Percentiles rank a stretch among this genome's conserved stretches.
These are phyloP conservation scores for Xylaria flabelliformis DNA, from an alignment of 495 filamentous ascomycete species.

Conservation along the genomic window DNA sequence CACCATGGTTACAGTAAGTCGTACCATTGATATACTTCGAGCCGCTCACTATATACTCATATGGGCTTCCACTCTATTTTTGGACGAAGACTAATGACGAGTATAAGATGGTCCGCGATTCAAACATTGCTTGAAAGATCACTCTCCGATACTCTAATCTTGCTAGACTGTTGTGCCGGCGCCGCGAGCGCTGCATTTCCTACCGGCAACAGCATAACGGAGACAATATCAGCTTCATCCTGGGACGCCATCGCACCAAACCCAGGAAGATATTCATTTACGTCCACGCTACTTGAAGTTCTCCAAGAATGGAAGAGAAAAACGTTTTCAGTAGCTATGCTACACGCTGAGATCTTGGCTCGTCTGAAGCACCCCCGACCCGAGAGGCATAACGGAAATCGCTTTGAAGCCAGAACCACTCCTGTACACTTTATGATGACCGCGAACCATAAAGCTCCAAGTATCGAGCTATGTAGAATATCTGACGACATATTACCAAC, in stretches of 20 bases:
- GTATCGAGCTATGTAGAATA: constrained; percentile 54
- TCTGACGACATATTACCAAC: constrained; percentile 39
- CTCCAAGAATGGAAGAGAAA: constrained; percentile 55
- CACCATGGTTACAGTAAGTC: constrained; percentile 51
- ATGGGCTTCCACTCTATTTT: background rate
- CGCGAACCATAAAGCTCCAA: constrained; percentile 57
- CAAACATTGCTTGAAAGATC: constrained; percentile 60
- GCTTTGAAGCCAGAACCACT: constrained; percentile 56
- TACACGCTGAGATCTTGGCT: constrained; percentile 59
- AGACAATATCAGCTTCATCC: constrained; percentile 60
- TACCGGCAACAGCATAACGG: constrained; percentile 56
- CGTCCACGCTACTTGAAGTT: constrained; percentile 58
- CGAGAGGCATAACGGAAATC: constrained; percentile 55
- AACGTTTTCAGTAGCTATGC: constrained; percentile 57
- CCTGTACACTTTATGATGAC: constrained; percentile 63
- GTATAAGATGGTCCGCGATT: constrained; percentile 57
- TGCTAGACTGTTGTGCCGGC: constrained; percentile 61
- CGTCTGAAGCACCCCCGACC: constrained; percentile 59
- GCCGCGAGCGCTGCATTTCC: constrained; percentile 57
- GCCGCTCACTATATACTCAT: background rate
- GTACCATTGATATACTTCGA: background rate
- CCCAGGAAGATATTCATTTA: constrained; percentile 59
- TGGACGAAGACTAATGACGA: background rate
- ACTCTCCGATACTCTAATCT: constrained; percentile 58
- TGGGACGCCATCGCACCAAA: constrained; percentile 60